phyloP scores from a whole-genome alignment of 768 basidiomycete species.

The Trametes meyenii region DNA sequence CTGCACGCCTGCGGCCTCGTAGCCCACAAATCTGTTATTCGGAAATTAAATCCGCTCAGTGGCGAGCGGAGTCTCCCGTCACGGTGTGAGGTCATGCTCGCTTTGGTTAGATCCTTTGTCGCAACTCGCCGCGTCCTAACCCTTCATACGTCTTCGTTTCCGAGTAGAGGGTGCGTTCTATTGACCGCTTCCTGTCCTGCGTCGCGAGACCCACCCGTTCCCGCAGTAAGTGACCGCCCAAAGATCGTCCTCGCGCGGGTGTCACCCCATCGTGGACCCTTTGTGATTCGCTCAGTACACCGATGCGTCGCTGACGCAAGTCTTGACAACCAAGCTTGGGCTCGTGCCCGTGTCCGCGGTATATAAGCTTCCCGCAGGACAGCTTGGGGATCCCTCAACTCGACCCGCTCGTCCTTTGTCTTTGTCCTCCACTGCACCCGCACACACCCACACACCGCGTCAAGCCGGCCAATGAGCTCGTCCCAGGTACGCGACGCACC shows the following conservation, averaged over 20 bases:
- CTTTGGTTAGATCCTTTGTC: conserved; percentile 10
- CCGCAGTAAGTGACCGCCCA: conserved; percentile 17
- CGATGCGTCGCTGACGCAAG: conserved; percentile 17
- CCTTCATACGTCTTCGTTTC: conserved; percentile 14
- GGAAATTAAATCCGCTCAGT: conserved; percentile 17
- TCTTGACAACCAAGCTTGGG: conserved; percentile 9
- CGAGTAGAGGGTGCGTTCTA: conserved; percentile 11
- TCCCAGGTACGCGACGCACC: conserved; percentile 9
- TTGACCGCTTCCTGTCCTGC: conserved; percentile 17
- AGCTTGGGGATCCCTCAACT: neutral
- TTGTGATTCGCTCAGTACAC: conserved; percentile 18
- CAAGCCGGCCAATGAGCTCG: conserved; percentile 18
- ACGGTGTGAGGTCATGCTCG: neutral
- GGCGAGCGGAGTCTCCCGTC: neutral
- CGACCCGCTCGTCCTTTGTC: conserved; percentile 7
- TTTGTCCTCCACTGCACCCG: conserved; percentile 4
- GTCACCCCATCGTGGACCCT: conserved; percentile 7
- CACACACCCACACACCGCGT: neutral
- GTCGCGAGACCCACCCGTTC: conserved; percentile 11
- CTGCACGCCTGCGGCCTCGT: neutral
- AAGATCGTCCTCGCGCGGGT: conserved; percentile 14
- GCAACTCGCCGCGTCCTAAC: conserved; percentile 2
- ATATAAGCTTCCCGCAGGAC: conserved; percentile 17
- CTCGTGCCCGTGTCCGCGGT: neutral
- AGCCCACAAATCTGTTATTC: neutral